These are phyloP conservation scores for Hymenoscyphus salicellus DNA, from an alignment of 2,329 filamentous ascomycete genomes.

Conservation along the genomic window DNA sequence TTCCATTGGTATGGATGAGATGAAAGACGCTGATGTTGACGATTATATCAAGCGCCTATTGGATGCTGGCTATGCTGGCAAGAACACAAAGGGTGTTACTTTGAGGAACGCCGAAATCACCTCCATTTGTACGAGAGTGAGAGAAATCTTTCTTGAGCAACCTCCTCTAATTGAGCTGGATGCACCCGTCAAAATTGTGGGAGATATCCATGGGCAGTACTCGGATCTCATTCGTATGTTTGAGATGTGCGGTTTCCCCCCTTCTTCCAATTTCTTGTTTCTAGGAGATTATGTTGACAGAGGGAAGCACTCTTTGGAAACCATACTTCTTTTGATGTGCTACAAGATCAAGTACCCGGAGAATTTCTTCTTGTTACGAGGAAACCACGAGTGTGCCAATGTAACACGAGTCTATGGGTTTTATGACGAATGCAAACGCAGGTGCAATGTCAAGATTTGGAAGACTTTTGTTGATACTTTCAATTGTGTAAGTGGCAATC, in stretches of 20 bases:
- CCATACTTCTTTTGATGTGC: slow-evolving; percentile 85
- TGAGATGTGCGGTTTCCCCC: slow-evolving; percentile 97
- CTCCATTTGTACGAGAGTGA: slow-evolving; percentile 83
- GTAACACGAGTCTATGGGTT: slow-evolving; percentile 95
- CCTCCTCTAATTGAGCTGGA: slow-evolving; percentile 88
- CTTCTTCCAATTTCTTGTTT: slow-evolving; percentile 87
- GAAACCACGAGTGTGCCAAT: slow-evolving; percentile 96
- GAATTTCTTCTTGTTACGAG: slow-evolving; percentile 92
- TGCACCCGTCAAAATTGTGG: slow-evolving; percentile 95
- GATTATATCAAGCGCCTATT: slow-evolving; percentile 94
- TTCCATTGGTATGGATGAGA: slow-evolving; percentile 78
- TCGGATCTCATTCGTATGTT: slow-evolving; percentile 95
- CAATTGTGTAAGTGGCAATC: slow-evolving; percentile 57
- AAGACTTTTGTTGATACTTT: slow-evolving; percentile 97
- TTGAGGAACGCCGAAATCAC: slow-evolving; percentile 97
- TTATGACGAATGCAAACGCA: slow-evolving; percentile 95
- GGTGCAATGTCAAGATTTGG: slow-evolving; percentile 96
- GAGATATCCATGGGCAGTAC: slow-evolving; percentile 95
- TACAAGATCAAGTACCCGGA: slow-evolving; percentile 97
- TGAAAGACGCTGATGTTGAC: slow-evolving; percentile 91
- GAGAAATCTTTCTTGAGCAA: slow-evolving; percentile 87
- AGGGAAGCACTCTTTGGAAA: slow-evolving; percentile 93
- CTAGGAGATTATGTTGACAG: slow-evolving; percentile 89
- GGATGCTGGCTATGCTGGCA: slow-evolving; percentile 92
- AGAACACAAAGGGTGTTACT: slow-evolving; percentile 96